Evolutionary conservation across 805 yeast genomes (phyloP), one percentile per base, ranked within the genome.

Genomic region (Nakazawaea wyomingensis): DNA sequence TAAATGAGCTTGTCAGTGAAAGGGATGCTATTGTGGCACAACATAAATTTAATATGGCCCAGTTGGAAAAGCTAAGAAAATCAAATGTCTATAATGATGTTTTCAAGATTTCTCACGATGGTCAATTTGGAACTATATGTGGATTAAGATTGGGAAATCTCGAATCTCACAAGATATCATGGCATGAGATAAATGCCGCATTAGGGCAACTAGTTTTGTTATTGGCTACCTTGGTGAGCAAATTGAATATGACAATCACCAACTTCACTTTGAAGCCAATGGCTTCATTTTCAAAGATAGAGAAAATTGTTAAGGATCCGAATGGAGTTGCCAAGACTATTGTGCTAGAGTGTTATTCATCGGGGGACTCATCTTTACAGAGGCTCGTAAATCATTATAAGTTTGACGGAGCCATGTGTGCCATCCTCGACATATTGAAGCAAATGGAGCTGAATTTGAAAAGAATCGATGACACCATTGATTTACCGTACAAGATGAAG

Each of bases 101-200:
- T 0, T 93, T 91, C 59, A 72, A 81, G 45, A 90, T 93, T 5
- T 85, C 95, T 1, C 85, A 82, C 49, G 87, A 85, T 48, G 93
- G 91, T 4, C 76, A 77, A 27, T 87, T 85, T 62, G 96, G 95
- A 0, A 82, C 93, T 1, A 91, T 90, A 26, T 90, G 90, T 61
- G 91, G 90, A 0, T 68, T 87, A 20, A 64, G 96, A 44, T 59
- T 91, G n/a, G 98, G 98, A 0, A 68, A 79, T 11, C 59, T 78
- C 37, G 77, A 74, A 32, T 74, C 70, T 6, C 61, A 66, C 41
- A 74, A 71, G 47, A 85, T 90, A 0, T 83, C 95, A 2, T 88
- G 96, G 95, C 78, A 86, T 43, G 98, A 90, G 53, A 82, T 88
- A 34, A 90, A 89, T 56, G 93, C 95, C 2, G 96, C 95, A 0